Evolutionary conservation across 1,284 basidiomycete genomes (phyloP).

Genomic region (Caloboletus inedulis): DNA sequence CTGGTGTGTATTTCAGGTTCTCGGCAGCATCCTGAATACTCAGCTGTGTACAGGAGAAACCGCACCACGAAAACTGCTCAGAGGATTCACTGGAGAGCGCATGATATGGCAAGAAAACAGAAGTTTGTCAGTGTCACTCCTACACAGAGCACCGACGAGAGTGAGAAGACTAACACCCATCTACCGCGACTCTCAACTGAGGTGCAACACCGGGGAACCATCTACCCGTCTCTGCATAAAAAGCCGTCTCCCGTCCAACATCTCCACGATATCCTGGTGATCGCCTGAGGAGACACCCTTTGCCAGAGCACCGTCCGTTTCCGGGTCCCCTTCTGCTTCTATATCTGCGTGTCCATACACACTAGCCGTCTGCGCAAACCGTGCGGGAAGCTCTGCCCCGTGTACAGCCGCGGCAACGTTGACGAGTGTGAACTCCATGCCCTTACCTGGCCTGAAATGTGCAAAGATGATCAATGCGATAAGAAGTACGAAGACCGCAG

Average conservation of each 20-base stretch:
- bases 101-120: no score
- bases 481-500: constrained; percentile 21
- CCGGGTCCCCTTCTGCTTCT: not conserved
- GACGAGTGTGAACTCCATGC: constrained; percentile 26
- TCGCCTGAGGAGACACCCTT: not conserved
- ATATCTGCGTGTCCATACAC: not conserved
- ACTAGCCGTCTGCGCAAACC: constrained; percentile 7
- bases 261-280: constrained; percentile 2
- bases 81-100: no score
- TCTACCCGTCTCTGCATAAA: constrained; percentile 20
- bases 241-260: constrained; percentile 9
- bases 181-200: constrained; percentile 1
- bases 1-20: no score
- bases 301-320: not conserved
- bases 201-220: constrained; percentile 18
- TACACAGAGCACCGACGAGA: no score
- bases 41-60: no score
- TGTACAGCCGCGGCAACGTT: constrained; percentile 27
- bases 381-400: constrained; percentile 26
- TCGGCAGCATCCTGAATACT: no score
- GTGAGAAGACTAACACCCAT: no score
- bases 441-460: constrained; percentile 23
- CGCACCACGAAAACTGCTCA: no score
- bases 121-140: no score
- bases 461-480: constrained; percentile 16